These are phyloP conservation scores for Termitomyces bulborhizus DNA, from an alignment of 768 basidiomycete species.

Conservation along the genomic window DNA sequence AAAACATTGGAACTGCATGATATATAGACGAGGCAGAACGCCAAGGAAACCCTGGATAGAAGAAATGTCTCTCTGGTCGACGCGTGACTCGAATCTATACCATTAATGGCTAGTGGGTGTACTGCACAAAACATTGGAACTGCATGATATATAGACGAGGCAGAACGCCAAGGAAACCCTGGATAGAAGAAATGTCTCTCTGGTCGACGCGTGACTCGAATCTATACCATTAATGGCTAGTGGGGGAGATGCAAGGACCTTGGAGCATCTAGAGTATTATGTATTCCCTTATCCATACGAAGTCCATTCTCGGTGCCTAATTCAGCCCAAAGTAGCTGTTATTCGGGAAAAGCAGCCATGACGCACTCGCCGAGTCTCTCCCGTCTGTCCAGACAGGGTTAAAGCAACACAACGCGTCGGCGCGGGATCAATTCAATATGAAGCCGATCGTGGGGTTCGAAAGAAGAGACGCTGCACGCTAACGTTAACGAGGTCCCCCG, in stretches of 20 bases:
- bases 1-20: too few species aligned
- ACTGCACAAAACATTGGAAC: too few species aligned
- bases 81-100: neutral
- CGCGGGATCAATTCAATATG: neutral
- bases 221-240: neutral
- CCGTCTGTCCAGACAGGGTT: neutral
- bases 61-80: neutral
- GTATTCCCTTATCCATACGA: neutral
- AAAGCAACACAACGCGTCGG: neutral
- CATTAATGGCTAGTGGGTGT: neutral
- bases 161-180: too few species aligned
- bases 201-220: neutral
- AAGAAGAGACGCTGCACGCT: neutral
- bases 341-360: neutral
- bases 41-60: neutral
- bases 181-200: neutral
- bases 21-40: too few species aligned
- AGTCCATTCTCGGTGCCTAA: neutral
- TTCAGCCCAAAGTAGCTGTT: neutral
- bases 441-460: neutral
- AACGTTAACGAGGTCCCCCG: neutral
- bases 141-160: too few species aligned
- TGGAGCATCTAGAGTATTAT: neutral
- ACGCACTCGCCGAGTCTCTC: neutral
- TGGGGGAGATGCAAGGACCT: neutral